Conservation (phyloP, 768 basidiomycete genomes). For the Termitomyces bulborhizus region DNA sequence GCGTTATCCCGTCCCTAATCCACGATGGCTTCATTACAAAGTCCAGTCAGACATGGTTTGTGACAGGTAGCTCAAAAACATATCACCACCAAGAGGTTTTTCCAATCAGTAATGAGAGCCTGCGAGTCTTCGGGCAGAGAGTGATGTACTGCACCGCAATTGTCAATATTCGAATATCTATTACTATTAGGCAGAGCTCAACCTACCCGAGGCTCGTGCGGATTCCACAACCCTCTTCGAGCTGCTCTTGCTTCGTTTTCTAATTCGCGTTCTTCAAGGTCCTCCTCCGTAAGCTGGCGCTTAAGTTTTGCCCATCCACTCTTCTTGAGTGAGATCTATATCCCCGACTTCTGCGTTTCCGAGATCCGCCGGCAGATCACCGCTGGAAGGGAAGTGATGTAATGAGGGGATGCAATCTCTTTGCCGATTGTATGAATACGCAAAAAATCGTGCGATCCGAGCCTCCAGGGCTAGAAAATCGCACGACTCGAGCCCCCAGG, state of each 20-base stretch:
- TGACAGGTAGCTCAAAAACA: neutral
- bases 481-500: conserved; percentile 88
- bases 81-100: conserved; percentile 79
- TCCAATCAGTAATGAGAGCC: conserved; percentile 86
- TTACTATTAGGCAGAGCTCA: conserved; percentile 3
- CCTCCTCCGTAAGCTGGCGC: conserved; percentile 82
- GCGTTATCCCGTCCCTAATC: conserved; percentile 92
- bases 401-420: conserved; percentile 78
- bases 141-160: conserved; percentile 50
- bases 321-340: conserved; percentile 59
- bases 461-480: conserved; percentile 47
- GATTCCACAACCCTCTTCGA: conserved; percentile 84
- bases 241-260: conserved; percentile 71
- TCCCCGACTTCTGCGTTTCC: conserved; percentile 71
- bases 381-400: conserved; percentile 72
- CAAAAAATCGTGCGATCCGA: conserved; percentile 20
- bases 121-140: conserved; percentile 89
- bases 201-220: conserved; percentile 66
- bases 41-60: conserved; percentile 3
- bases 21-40: conserved; percentile 62
- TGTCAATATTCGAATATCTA: neutral
- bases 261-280: conserved; percentile 61
- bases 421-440: conserved; percentile 85
- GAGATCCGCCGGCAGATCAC: conserved; percentile 74
- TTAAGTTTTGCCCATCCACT: conserved; percentile 92